A percentile compares a stretch with the other conserved stretches of the same genome.
Conservation (phyloP, 148 eudicot genomes). For the Arctostaphylos glauca region DNA sequence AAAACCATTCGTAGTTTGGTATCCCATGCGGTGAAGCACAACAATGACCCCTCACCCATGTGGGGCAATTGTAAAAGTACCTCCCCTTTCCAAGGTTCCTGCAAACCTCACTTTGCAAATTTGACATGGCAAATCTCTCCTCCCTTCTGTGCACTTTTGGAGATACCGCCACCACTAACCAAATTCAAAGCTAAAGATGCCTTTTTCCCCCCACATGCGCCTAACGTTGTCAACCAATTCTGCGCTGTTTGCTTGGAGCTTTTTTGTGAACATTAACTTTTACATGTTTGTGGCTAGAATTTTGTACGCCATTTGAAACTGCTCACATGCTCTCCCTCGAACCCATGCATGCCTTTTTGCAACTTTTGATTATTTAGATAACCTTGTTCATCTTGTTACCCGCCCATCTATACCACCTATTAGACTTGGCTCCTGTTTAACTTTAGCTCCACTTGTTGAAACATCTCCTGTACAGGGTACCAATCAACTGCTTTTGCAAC, state of each 20-base stretch:
- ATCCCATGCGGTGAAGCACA: background rate
- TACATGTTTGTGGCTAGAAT: background rate
- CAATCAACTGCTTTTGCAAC: background rate
- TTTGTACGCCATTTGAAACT: background rate
- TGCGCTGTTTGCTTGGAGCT: background rate
- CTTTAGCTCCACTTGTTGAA: background rate
- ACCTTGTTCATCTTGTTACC: background rate
- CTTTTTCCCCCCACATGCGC: background rate
- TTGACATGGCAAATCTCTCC: too few relatives aligned
- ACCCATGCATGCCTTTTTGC: background rate
- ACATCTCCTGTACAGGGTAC: background rate
- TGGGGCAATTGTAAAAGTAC: background rate
- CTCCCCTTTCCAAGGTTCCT: background rate
- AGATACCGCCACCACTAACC: background rate
- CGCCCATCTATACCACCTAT: background rate
- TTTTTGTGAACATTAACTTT: background rate
- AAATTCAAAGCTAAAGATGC: background rate
- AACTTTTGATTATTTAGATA: background rate
- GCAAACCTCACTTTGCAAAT: background rate
- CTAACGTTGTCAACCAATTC: background rate
- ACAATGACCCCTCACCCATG: background rate
- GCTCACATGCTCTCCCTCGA: background rate
- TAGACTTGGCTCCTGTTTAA: background rate
- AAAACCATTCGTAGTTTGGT: too few relatives aligned
- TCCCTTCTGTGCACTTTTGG: too few relatives aligned